phyloP scores from a whole-genome alignment of 2,329 filamentous ascomycete genomes.

The Cucurbitaria berberidis region DNA sequence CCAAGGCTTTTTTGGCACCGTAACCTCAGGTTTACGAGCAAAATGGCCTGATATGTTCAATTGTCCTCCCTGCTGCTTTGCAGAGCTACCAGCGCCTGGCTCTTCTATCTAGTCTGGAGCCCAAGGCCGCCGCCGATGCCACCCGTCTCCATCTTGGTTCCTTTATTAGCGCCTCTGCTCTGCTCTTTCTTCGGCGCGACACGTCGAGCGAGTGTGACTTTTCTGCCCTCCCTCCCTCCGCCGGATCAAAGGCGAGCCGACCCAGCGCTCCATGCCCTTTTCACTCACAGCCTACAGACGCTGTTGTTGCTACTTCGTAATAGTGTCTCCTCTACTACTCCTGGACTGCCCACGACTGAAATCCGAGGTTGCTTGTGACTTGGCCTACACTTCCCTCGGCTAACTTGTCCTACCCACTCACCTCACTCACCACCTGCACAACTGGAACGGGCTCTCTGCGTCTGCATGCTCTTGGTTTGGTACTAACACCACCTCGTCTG shows the following conservation, averaged over 20 bases:
- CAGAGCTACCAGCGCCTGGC: too few species aligned
- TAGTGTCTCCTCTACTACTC: too few species aligned
- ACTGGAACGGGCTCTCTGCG: neutral
- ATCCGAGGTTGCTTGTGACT: neutral
- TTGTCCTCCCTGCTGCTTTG: neutral
- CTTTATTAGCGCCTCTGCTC: neutral
- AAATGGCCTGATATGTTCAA: constrained; percentile 12
- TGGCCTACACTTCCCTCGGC: constrained; percentile 1
- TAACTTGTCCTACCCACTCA: neutral
- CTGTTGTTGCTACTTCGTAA: too few species aligned
- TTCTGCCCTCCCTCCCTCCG: too few species aligned
- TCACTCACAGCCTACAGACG: too few species aligned
- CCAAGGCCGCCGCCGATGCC: neutral
- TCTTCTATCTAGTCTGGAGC: too few species aligned
- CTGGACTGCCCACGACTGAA: too few species aligned
- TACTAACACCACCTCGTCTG: neutral
- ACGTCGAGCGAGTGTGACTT: neutral
- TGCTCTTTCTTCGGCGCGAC: neutral
- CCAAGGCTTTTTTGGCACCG: constrained; percentile 8
- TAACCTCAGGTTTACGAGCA: constrained; percentile 14
- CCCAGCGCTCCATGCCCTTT: too few species aligned
- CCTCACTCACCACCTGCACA: neutral
- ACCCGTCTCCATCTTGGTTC: neutral
- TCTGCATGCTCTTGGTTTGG: neutral
- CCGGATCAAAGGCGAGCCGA: neutral